Evolutionary conservation across 495 filamentous ascomycete genomes (phyloP).

Genomic region (Venustampulla echinocandica): DNA sequence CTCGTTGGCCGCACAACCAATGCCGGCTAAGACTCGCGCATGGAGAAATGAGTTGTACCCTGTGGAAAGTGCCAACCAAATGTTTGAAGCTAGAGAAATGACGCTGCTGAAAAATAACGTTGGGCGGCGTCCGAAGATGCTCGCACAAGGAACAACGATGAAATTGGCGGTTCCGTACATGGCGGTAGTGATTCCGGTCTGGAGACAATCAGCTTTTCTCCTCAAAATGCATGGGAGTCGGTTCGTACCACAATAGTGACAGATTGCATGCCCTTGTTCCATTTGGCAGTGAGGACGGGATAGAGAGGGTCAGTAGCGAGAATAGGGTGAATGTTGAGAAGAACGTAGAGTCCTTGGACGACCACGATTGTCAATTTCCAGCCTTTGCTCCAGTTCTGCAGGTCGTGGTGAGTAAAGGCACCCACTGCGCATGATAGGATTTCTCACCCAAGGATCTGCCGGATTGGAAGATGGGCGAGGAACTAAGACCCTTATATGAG

Average conservation of each 20-base stretch:
- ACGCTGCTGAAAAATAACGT: constrained; percentile 45
- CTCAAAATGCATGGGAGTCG: not conserved
- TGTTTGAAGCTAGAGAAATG: constrained; percentile 42
- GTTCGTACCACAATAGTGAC: not conserved
- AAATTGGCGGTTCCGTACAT: constrained; percentile 56
- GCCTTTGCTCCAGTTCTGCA: constrained; percentile 2
- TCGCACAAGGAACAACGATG: constrained; percentile 46
- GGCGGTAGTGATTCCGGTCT: constrained; percentile 43
- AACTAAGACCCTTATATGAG: too few species aligned
- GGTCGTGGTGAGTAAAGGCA: too few species aligned
- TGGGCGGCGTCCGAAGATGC: constrained; percentile 46
- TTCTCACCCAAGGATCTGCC: too few species aligned
- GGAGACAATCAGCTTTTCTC: not conserved
- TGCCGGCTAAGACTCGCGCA: constrained; percentile 47
- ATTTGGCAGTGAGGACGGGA: not conserved
- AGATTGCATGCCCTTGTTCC: not conserved
- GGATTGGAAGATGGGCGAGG: too few species aligned
- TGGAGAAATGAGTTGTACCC: constrained; percentile 52
- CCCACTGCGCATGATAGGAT: too few species aligned
- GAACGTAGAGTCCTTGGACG: not conserved
- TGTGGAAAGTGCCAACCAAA: constrained; percentile 47
- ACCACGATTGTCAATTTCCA: not conserved
- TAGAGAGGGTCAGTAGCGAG: not conserved
- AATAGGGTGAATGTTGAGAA: not conserved
- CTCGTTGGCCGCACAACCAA: constrained; percentile 46